Evolutionary conservation across 2,329 filamentous ascomycete genomes (phyloP).

Genomic region (Aspergillus oerlinghausenensis): DNA sequence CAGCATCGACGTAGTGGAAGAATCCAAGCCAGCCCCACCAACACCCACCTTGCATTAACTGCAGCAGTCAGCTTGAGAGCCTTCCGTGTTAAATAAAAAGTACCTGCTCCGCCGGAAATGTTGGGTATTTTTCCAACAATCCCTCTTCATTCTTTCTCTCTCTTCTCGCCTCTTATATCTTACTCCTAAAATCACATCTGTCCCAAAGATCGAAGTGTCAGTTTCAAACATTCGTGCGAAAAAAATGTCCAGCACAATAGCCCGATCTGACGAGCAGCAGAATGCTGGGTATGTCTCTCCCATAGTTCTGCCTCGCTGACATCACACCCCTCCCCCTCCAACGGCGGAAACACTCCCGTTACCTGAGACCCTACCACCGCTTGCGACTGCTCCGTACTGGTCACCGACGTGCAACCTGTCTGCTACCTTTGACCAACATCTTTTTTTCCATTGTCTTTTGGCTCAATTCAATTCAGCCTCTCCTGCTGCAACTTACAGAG

Average conservation of each 20-base stretch:
- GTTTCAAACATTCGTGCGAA: slow-evolving; percentile 9
- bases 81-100: slow-evolving; percentile 25
- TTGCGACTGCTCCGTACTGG: slow-evolving; percentile 1
- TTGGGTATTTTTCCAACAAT: slow-evolving; percentile 19
- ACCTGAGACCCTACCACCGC: slow-evolving; percentile 3
- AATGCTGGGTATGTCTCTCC: slow-evolving; percentile 48
- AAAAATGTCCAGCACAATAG: slow-evolving; percentile 50
- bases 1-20: slow-evolving; percentile 14
- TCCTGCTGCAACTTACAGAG: not conserved
- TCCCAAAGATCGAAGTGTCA: not conserved
- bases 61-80: slow-evolving; percentile 6
- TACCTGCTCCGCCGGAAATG: slow-evolving; percentile 30
- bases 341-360: slow-evolving; percentile 13
- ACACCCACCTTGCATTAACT: slow-evolving; percentile 8
- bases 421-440: not conserved
- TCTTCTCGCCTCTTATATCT: slow-evolving; percentile 12
- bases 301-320: slow-evolving; percentile 27
- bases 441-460: not conserved
- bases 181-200: not conserved
- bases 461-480: not conserved
- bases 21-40: slow-evolving; percentile 11
- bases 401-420: not conserved
- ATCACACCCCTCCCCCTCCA: slow-evolving; percentile 30
- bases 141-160: slow-evolving; percentile 16
- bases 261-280: slow-evolving; percentile 46